Conservation (phyloP, 2,329 filamentous ascomycete species). For the Alternaria viburni region DNA sequence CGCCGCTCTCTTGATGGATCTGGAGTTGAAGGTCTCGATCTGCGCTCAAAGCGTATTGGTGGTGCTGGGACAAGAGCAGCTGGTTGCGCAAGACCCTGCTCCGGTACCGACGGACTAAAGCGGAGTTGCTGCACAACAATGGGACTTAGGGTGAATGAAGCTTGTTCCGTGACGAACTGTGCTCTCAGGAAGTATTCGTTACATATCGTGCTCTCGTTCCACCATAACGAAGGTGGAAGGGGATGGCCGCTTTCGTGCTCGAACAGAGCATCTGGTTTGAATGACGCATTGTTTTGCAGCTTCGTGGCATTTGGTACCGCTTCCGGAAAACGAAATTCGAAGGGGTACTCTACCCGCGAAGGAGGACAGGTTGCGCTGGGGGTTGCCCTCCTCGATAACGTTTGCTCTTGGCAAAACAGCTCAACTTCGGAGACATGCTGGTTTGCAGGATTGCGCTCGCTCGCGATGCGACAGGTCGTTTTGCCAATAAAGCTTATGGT, state of each 20-base stretch:
- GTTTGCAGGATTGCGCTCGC: conserved; percentile 18
- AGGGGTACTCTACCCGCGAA: conserved; percentile 24
- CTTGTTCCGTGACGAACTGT: conserved; percentile 15
- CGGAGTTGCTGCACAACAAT: conserved; percentile 24
- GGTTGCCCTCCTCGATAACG: conserved; percentile 4
- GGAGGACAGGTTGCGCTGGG: conserved; percentile 23
- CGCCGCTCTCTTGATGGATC: conserved; percentile 9
- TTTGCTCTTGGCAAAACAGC: conserved; percentile 20
- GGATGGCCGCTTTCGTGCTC: conserved; percentile 18
- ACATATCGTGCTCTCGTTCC: conserved; percentile 19
- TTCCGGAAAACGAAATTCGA: conserved; percentile 32
- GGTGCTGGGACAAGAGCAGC: conserved; percentile 4
- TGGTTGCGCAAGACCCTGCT: conserved; percentile 1
- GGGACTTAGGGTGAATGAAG: conserved; percentile 21
- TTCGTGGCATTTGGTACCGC: conserved; percentile 15
- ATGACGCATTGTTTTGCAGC: conserved; percentile 12
- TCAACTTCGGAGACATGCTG: conserved; percentile 17
- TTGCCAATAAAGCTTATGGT: conserved; percentile 25
- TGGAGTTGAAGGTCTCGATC: conserved; percentile 16
- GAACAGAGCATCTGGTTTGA: conserved; percentile 12
- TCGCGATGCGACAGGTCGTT: conserved; percentile 22
- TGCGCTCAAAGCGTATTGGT: conserved; percentile 20
- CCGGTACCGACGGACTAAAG: conserved; percentile 25
- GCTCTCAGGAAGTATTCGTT: conserved; percentile 31
- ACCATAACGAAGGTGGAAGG: conserved; percentile 28